Evolutionary conservation across 352 stramenopile species (phyloP).

Genomic region (Aphanomyces invadans): DNA sequence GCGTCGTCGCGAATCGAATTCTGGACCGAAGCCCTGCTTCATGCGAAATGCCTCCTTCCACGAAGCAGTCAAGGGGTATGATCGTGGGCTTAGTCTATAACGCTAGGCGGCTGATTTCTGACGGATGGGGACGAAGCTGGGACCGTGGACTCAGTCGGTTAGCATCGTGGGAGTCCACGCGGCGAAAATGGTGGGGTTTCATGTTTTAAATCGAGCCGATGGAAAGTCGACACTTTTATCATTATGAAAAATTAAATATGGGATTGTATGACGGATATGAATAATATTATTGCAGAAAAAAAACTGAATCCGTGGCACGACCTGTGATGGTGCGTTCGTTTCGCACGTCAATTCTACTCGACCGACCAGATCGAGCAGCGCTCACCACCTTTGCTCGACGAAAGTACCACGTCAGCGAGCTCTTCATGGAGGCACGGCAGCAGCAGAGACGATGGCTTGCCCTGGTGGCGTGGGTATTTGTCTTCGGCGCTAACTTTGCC

Average conservation of each 20-base stretch:
- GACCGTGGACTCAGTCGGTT: too few species aligned
- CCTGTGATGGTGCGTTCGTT: neutral
- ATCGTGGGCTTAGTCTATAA: too few species aligned
- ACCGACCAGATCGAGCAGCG: neutral
- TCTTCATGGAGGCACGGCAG: neutral
- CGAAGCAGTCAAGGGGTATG: too few species aligned
- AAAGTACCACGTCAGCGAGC: neutral
- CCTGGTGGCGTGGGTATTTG: neutral
- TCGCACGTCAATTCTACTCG: neutral
- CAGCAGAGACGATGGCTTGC: neutral
- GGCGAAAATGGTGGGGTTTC: neutral
- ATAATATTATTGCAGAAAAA: neutral
- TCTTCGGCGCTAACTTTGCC: neutral
- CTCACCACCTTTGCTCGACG: neutral
- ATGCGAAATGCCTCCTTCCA: too few species aligned
- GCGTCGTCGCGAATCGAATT: too few species aligned
- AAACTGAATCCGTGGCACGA: neutral
- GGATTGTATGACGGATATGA: neutral
- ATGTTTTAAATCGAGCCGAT: neutral
- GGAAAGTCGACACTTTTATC: neutral
- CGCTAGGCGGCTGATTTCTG: too few species aligned
- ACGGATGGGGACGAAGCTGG: too few species aligned
- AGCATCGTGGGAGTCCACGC: neutral
- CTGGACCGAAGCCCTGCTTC: too few species aligned
- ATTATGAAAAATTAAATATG: neutral